Evolutionary conservation across 805 yeast species (phyloP).

Genomic region (Vanderwaltozyma verrucispora): DNA sequence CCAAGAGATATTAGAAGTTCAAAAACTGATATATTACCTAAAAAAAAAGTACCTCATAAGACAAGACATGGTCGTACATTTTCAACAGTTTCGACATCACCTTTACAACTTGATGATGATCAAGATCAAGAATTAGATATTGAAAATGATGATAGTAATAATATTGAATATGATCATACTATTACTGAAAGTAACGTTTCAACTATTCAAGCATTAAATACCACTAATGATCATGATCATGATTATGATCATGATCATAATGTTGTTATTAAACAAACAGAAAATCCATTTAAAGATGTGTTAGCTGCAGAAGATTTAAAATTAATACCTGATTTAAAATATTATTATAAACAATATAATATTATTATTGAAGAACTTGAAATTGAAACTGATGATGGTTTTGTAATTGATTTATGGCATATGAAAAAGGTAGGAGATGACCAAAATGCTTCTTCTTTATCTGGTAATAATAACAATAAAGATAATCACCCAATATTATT

Average conservation of each 20-base stretch:
- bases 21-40: conserved; percentile 11
- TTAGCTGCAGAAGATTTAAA: conserved; percentile 20
- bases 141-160: conserved; percentile 17
- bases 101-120: neutral
- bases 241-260: neutral
- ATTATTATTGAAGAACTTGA: conserved; percentile 48
- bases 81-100: neutral
- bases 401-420: conserved; percentile 53
- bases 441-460: no score
- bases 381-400: conserved; percentile 73
- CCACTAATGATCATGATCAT: neutral
- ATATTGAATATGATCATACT: conserved; percentile 24
- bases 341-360: conserved; percentile 56
- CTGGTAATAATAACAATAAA: conserved; percentile 8
- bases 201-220: no score
- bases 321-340: conserved; percentile 46
- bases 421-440: conserved; percentile 10
- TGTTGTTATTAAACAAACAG: neutral
- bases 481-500: conserved; percentile 54
- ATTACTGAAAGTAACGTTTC: conserved; percentile 10
- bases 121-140: conserved; percentile 5
- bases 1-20: conserved; percentile 25
- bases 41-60: conserved; percentile 1
- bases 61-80: neutral
- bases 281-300: conserved; percentile 22